Evolutionary conservation across 495 filamentous ascomycete genomes (phyloP).

Genomic region (Aspergillus panamensis): DNA sequence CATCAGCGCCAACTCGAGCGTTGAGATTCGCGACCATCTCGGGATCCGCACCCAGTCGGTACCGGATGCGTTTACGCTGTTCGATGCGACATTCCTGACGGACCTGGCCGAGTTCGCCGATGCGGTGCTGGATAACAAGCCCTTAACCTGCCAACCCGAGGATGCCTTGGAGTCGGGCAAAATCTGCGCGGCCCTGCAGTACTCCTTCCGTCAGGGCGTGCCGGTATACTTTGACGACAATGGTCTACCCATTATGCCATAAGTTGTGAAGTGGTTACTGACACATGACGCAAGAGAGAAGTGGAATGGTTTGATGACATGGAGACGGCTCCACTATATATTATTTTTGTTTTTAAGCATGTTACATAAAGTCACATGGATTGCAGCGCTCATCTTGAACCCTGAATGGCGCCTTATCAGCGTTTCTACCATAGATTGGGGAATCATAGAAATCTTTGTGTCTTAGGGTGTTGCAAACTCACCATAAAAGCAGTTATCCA

Average conservation of each 20-base stretch:
- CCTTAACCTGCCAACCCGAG: constrained; percentile 3
- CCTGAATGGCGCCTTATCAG: too few species aligned
- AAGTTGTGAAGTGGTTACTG: too few species aligned
- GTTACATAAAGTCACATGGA: too few species aligned
- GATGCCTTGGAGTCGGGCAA: constrained; percentile 6
- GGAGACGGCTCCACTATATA: too few species aligned
- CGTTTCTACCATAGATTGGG: too few species aligned
- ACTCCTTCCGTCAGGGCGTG: constrained; percentile 1
- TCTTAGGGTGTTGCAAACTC: too few species aligned
- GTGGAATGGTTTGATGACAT: too few species aligned
- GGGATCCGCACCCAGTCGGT: not conserved
- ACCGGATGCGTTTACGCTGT: constrained; percentile 5
- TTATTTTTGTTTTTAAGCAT: too few species aligned
- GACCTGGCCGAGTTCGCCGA: constrained; percentile 4
- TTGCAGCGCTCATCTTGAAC: too few species aligned
- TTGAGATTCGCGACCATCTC: not conserved
- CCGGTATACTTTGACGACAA: constrained; percentile 7
- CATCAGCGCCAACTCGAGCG: constrained; percentile 1
- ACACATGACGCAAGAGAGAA: too few species aligned
- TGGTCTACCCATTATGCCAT: constrained; percentile 2
- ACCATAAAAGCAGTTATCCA: too few species aligned
- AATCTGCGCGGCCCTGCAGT: constrained; percentile 1
- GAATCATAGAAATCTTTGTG: too few species aligned
- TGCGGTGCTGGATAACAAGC: not conserved
- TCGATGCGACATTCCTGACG: constrained; percentile 2